phyloP scores from a whole-genome alignment of 805 yeast species.

The Brettanomyces anomalus region DNA sequence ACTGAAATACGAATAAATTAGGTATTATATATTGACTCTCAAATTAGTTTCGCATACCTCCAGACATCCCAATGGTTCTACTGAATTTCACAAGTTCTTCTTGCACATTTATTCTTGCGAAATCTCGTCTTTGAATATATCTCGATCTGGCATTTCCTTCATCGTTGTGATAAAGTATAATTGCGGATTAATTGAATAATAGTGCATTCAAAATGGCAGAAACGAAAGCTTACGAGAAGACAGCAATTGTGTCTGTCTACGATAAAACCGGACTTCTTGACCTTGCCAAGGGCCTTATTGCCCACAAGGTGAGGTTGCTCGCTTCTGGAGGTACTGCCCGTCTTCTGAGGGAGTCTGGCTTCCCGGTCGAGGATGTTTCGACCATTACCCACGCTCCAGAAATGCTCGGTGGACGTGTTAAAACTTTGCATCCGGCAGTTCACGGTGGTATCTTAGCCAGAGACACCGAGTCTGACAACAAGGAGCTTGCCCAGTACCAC shows the following conservation, averaged over 20 bases:
- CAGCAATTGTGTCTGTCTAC: constrained; percentile 94
- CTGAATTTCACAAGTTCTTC: no score
- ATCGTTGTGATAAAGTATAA: no score
- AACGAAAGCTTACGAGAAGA: constrained; percentile 40
- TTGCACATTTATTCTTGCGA: no score
- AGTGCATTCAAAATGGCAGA: no score
- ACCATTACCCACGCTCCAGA: constrained; percentile 97
- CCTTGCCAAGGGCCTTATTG: constrained; percentile 88
- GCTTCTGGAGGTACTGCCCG: constrained; percentile 98
- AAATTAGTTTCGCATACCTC: no score
- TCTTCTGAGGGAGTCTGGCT: constrained; percentile 92
- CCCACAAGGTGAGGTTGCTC: constrained; percentile 80
- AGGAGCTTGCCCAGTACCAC: constrained; percentile 79
- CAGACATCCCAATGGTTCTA: no score
- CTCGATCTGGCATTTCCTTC: no score
- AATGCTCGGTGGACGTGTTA: constrained; percentile 97
- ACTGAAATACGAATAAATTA: no score
- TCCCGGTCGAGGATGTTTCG: constrained; percentile 94
- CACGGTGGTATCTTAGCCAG: constrained; percentile 97
- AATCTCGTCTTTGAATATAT: no score
- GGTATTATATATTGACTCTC: no score
- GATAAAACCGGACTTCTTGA: constrained; percentile 96
- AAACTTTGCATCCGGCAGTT: constrained; percentile 97
- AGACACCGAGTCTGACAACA: constrained; percentile 82
- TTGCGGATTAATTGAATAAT: no score